Evolutionary conservation across 768 basidiomycete species (phyloP).

Genomic region (Collybiopsis confluens): DNA sequence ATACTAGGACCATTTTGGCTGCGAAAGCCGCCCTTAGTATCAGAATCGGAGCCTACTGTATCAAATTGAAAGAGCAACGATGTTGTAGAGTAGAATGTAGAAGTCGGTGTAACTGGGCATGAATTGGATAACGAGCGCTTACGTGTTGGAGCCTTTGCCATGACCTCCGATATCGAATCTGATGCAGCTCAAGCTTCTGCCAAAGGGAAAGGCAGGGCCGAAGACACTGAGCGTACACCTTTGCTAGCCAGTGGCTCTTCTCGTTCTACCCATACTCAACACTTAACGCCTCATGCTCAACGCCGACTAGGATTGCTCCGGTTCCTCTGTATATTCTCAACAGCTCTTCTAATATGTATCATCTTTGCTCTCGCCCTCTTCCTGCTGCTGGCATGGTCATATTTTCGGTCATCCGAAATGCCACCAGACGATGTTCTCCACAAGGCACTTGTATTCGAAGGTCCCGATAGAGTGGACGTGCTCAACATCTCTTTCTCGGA

Average conservation of each 20-base stretch:
- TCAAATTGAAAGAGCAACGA: too few relatives aligned
- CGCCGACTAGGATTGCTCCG: slow-evolving; percentile 30
- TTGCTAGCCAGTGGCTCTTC: slow-evolving; percentile 1
- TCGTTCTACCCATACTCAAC: neutral
- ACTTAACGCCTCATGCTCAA: slow-evolving; percentile 15
- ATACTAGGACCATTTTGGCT: slow-evolving; percentile 4
- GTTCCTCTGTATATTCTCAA: slow-evolving; percentile 50
- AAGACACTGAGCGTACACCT: slow-evolving; percentile 4
- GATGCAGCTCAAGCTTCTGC: neutral
- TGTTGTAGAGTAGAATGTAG: too few relatives aligned
- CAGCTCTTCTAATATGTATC: slow-evolving; percentile 48
- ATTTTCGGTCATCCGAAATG: slow-evolving; percentile 47
- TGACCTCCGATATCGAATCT: neutral
- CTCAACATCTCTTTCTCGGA: slow-evolving; percentile 56
- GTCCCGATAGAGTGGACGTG: slow-evolving; percentile 60
- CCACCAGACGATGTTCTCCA: slow-evolving; percentile 58
- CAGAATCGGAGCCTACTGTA: too few relatives aligned
- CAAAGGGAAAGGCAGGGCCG: slow-evolving; percentile 8
- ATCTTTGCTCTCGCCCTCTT: slow-evolving; percentile 34
- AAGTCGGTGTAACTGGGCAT: too few relatives aligned
- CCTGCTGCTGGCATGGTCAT: slow-evolving; percentile 59
- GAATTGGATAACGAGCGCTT: too few relatives aligned
- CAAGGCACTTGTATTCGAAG: slow-evolving; percentile 49
- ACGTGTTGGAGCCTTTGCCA: too few relatives aligned
- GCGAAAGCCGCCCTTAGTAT: neutral